Conservation (phyloP, 208 protist species). For the Crithidia bombi region DNA sequence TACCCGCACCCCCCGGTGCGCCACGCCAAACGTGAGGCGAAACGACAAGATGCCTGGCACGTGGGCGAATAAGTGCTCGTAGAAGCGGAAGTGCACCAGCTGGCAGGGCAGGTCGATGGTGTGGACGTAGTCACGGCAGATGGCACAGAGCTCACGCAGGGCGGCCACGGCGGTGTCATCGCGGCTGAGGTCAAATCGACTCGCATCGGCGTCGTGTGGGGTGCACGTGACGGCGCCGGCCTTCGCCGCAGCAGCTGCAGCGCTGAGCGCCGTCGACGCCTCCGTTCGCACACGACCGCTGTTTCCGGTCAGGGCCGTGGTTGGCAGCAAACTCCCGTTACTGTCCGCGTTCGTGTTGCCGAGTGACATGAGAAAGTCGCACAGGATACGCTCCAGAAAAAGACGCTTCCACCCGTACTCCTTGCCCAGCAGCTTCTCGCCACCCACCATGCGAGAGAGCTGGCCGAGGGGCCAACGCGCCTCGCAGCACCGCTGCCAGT, state of each 20-base stretch:
- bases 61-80: constrained; percentile 69
- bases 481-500: constrained; percentile 77
- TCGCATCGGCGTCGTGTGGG: constrained; percentile 21
- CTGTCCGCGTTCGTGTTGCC: constrained; percentile 24
- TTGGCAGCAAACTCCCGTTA: constrained; percentile 14
- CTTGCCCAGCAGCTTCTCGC: constrained; percentile 43
- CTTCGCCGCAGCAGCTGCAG: not conserved
- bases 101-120: constrained; percentile 73
- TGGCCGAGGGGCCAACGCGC: constrained; percentile 86
- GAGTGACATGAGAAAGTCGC: constrained; percentile 73
- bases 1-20: constrained; percentile 60
- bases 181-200: constrained; percentile 28
- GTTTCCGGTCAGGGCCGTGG: not conserved
- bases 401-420: constrained; percentile 84
- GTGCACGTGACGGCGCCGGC: constrained; percentile 21
- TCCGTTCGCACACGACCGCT: not conserved
- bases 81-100: constrained; percentile 68
- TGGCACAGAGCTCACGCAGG: constrained; percentile 63
- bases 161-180: constrained; percentile 30
- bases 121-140: constrained; percentile 79
- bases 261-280: not conserved
- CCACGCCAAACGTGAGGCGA: constrained; percentile 77
- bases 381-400: constrained; percentile 79
- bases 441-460: constrained; percentile 48
- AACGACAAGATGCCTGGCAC: constrained; percentile 70